Percentiles rank a stretch among this genome's conserved stretches.
These are phyloP conservation scores for Myriangium duriaei DNA, from an alignment of 2,329 filamentous ascomycete species.

Conservation along the genomic window DNA sequence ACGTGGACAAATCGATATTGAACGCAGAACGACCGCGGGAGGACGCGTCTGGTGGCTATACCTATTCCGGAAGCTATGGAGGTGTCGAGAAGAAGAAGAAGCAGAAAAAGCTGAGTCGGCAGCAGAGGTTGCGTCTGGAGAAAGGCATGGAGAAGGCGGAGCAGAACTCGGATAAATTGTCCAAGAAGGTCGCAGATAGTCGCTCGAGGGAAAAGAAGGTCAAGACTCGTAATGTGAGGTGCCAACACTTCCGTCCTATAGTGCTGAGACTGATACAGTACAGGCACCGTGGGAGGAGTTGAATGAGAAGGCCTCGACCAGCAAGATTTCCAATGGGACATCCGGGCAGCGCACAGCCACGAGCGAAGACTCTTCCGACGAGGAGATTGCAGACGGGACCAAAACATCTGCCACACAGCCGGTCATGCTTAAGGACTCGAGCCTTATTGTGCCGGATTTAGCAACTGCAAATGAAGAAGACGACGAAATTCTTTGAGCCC, in stretches of 20 bases:
- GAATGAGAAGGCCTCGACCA: constrained; percentile 15
- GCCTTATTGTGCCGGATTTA: too few relatives aligned
- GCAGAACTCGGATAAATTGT: constrained; percentile 40
- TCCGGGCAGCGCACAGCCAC: too few relatives aligned
- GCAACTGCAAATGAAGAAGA: too few relatives aligned
- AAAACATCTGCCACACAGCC: too few relatives aligned
- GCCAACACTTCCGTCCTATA: background rate
- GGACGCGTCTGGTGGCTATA: constrained; percentile 29
- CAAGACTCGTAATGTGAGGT: constrained; percentile 32
- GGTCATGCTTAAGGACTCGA: too few relatives aligned
- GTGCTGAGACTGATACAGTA: background rate
- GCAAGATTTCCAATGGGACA: too few relatives aligned
- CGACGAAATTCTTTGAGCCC: too few relatives aligned
- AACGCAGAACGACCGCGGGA: constrained; percentile 38
- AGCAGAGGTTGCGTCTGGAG: constrained; percentile 42
- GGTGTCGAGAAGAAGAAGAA: constrained; percentile 59
- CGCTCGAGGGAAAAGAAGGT: constrained; percentile 35
- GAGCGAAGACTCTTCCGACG: too few relatives aligned
- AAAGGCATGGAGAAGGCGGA: constrained; percentile 45
- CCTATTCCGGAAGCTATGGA: constrained; percentile 53
- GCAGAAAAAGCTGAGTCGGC: constrained; percentile 39
- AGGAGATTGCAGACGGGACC: too few relatives aligned
- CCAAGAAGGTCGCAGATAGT: constrained; percentile 44
- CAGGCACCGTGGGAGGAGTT: constrained; percentile 21
- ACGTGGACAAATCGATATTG: constrained; percentile 61